phyloP scores from a whole-genome alignment of 148 eudicot species.

The Amaranthus cruentus region DNA sequence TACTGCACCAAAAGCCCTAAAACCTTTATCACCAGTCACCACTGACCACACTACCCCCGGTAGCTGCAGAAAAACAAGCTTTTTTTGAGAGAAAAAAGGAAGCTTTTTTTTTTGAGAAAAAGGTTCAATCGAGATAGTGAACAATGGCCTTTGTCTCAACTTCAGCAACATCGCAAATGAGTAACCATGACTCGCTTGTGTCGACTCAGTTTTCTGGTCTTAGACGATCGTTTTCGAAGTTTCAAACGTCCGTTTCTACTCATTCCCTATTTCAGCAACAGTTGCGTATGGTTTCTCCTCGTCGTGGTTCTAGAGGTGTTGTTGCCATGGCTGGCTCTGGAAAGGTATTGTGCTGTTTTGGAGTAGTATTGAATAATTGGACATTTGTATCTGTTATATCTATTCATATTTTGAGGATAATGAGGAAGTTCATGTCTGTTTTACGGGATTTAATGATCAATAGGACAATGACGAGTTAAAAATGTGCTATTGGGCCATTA shows the following conservation, averaged over 20 bases:
- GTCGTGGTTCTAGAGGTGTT: conserved; percentile 46
- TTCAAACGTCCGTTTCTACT: conserved; percentile 36
- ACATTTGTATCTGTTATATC: not conserved
- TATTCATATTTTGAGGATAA: not conserved
- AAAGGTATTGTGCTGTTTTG: conserved; percentile 35
- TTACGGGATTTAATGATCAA: not conserved
- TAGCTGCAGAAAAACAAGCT: conserved; percentile 1
- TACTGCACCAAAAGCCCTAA: conserved; percentile 15
- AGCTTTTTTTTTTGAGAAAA: not conserved
- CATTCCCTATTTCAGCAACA: conserved; percentile 44
- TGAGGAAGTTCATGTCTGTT: not conserved
- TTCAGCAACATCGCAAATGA: conserved; percentile 42
- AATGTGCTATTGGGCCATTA: not conserved
- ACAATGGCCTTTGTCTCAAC: conserved; percentile 60
- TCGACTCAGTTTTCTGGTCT: conserved; percentile 51
- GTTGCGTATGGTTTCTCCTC: conserved; percentile 49
- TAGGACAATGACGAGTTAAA: not conserved
- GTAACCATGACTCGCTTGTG: conserved; percentile 37
- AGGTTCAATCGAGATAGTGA: conserved; percentile 11
- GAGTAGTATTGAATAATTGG: not conserved
- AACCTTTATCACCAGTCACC: not conserved
- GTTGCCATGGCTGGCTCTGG: conserved; percentile 81
- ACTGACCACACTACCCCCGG: not conserved
- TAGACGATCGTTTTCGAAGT: conserved; percentile 47
- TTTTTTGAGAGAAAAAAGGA: not conserved